Evolutionary conservation across 2,329 filamentous ascomycete genomes (phyloP).

Genomic region (Rutstroemia sydowiana): DNA sequence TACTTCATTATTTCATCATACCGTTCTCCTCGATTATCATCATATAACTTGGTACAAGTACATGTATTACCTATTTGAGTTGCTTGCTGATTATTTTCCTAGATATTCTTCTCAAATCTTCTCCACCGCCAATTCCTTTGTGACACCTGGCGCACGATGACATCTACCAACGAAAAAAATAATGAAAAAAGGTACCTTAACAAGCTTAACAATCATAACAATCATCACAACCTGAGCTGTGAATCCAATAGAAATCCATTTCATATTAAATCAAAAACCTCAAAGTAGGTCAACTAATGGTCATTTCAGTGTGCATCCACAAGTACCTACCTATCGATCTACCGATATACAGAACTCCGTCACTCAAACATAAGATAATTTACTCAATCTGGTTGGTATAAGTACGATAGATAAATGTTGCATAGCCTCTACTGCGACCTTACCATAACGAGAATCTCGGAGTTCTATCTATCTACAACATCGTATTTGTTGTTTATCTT

Average conservation of each 20-base stretch:
- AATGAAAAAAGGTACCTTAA: too few species aligned
- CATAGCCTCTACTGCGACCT: conserved; percentile 3
- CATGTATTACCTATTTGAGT: not conserved
- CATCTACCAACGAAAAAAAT: not conserved
- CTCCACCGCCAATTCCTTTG: not conserved
- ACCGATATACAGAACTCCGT: not conserved
- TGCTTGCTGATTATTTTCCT: not conserved
- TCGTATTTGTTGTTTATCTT: too few species aligned
- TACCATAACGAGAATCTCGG: not conserved
- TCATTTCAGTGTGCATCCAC: not conserved
- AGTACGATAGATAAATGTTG: not conserved
- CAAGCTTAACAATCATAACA: too few species aligned
- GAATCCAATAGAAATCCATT: too few species aligned
- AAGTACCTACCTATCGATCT: not conserved
- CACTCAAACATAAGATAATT: not conserved
- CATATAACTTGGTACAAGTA: too few species aligned
- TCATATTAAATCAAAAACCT: too few species aligned
- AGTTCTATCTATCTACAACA: too few species aligned
- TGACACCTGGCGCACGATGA: not conserved
- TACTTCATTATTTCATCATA: too few species aligned
- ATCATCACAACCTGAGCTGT: too few species aligned
- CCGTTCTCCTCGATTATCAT: too few species aligned
- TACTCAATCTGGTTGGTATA: not conserved
- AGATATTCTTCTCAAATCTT: not conserved
- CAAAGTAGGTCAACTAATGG: too few species aligned